Evolutionary conservation across 345 rosid genomes (phyloP).

Genomic region (Eucalyptus dawsonii): DNA sequence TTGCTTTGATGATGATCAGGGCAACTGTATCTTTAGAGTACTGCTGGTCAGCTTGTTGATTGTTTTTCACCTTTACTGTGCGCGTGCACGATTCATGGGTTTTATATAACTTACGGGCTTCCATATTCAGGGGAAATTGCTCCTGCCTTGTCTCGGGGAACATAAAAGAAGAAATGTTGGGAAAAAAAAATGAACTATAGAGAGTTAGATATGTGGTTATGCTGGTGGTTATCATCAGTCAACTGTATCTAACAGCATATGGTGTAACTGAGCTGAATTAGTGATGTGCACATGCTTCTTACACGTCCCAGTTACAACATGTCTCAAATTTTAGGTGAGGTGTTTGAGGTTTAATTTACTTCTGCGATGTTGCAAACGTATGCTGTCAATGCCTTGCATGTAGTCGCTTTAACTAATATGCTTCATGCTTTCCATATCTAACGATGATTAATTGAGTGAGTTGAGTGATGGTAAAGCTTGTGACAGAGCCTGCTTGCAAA

Average conservation of each 20-base stretch:
- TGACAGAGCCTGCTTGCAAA: background rate
- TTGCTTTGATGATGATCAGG: background rate
- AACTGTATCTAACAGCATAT: background rate
- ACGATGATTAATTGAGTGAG: background rate
- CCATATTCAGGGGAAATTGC: background rate
- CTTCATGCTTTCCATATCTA: background rate
- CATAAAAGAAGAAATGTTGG: background rate
- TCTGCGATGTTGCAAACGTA: background rate
- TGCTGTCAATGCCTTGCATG: background rate
- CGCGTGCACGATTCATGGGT: fast-evolving
- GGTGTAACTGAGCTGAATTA: background rate
- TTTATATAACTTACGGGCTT: background rate
- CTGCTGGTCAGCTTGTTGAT: background rate
- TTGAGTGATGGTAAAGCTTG: background rate
- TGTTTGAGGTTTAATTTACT: background rate
- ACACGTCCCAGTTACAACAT: background rate
- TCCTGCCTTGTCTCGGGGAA: background rate
- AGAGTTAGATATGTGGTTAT: background rate
- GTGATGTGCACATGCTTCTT: background rate
- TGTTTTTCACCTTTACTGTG: background rate
- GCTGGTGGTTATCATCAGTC: background rate
- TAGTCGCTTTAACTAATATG: background rate
- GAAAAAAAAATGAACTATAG: background rate
- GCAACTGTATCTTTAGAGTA: background rate
- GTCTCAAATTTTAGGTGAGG: background rate